These are phyloP conservation scores for Exidia glandulosa DNA, from an alignment of 768 basidiomycete species.

Conservation along the genomic window DNA sequence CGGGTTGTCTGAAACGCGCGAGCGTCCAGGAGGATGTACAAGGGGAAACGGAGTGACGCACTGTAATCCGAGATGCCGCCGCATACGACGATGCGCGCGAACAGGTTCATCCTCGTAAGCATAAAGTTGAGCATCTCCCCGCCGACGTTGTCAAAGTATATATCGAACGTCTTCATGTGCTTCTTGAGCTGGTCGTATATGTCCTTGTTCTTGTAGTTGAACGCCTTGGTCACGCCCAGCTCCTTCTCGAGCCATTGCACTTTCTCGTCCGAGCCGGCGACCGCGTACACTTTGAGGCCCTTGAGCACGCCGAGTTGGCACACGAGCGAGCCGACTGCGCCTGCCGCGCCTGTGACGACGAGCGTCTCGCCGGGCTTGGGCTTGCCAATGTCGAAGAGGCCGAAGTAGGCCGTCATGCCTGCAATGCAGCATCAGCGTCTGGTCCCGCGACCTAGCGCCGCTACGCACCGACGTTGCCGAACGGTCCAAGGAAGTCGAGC, in stretches of 20 bases:
- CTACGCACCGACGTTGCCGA: slow-evolving; percentile 68
- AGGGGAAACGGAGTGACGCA: slow-evolving; percentile 22
- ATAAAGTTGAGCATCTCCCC: slow-evolving; percentile 76
- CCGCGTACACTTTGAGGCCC: slow-evolving; percentile 76
- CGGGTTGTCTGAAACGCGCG: slow-evolving; percentile 32
- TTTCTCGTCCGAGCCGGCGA: slow-evolving; percentile 82
- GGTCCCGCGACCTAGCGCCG: no score
- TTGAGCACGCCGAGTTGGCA: slow-evolving; percentile 75
- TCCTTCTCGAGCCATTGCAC: slow-evolving; percentile 78
- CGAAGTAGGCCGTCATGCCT: slow-evolving; percentile 89
- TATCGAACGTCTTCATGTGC: slow-evolving; percentile 63
- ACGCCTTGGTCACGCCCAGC: slow-evolving; percentile 66
- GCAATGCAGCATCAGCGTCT: no score
- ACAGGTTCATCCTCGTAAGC: slow-evolving; percentile 59
- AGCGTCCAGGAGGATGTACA: neutral
- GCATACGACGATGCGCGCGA: slow-evolving; percentile 73
- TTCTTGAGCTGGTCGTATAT: slow-evolving; percentile 66
- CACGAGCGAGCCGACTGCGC: slow-evolving; percentile 63
- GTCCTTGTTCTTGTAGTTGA: slow-evolving; percentile 76
- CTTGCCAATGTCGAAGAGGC: slow-evolving; percentile 68
- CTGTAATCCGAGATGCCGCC: slow-evolving; percentile 84
- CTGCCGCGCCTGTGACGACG: slow-evolving; percentile 84
- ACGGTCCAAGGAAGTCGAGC: slow-evolving; percentile 67
- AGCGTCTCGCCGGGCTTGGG: slow-evolving; percentile 77
- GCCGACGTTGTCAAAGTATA: slow-evolving; percentile 73